Evolutionary conservation across 495 filamentous ascomycete species (phyloP), one percentile per base, ranked within the genome.

Genomic region (Trichoderma reesei): DNA sequence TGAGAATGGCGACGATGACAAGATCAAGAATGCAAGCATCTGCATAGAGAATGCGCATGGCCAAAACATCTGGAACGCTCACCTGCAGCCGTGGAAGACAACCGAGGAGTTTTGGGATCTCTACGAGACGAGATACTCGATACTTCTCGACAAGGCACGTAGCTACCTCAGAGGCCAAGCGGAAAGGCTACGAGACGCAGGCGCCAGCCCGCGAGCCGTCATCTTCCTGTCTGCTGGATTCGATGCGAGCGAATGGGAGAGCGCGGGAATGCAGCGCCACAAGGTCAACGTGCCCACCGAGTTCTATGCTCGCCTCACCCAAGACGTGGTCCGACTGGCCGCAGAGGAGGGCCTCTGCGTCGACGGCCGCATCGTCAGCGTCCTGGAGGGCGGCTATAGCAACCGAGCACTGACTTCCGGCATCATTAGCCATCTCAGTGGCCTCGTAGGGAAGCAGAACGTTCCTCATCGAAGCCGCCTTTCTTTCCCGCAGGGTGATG

Each of bases 221-320:
- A 89, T 98, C 38, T 98, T 98, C 72, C 74, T 98, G 38, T 96
- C 91, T 39, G 93, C 94, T 1, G 94, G 94, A 0, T 98, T 98
- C 68, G 94, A 98, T 77, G 95, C 94, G 5, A 96, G 91, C 69
- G 90, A 98, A 71, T 92, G 89, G 85, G 94, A 98, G 73, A 83
- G 85, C n/a, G 72, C 79, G 3, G 90, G 88, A 1, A 98, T 98
- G 95, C 94, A 98, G 71, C 80, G 94, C 60, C 94, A 98, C 74
- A 85, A 87, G 61, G 90, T 95, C 64, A 94, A 96, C 74, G 92
- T 98, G 8, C 94, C 95, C 0, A 98, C 93, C 7, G 91, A 91
- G 38, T 98, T 98, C 72, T 98, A 97, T 73, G 93, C 95, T 60
- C 83, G 86, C 3, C 87, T 98, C 65, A 93, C 94, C 0, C 82